phyloP scores from a whole-genome alignment of 2,329 filamentous ascomycete genomes.

The Clonostachys chloroleuca region DNA sequence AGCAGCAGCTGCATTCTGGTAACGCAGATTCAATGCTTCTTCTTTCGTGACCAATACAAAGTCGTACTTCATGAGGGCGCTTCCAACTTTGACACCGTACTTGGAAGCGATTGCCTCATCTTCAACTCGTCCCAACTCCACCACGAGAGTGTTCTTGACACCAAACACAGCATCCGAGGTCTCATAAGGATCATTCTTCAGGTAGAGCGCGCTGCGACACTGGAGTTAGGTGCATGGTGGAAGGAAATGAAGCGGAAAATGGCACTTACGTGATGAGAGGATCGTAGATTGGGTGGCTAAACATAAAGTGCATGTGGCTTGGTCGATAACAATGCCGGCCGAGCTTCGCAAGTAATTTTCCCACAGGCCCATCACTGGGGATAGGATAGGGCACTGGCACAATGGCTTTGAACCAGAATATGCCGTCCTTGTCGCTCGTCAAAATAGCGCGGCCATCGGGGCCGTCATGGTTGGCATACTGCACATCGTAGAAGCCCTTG shows the following conservation, averaged over 20 bases:
- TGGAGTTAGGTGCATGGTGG: not conserved
- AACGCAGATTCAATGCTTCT: not conserved
- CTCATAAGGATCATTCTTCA: constrained; percentile 76
- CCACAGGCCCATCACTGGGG: constrained; percentile 78
- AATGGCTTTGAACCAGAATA: constrained; percentile 76
- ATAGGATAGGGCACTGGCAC: constrained; percentile 82
- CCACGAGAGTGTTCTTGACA: constrained; percentile 75
- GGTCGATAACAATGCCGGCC: constrained; percentile 70
- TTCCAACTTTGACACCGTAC: constrained; percentile 63
- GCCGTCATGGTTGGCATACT: constrained; percentile 52
- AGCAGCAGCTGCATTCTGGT: not conserved
- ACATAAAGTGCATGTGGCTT: constrained; percentile 84
- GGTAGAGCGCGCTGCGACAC: constrained; percentile 61
- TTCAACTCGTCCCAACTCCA: constrained; percentile 52
- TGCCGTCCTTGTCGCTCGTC: constrained; percentile 14
- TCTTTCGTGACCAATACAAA: constrained; percentile 64
- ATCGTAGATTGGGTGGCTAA: constrained; percentile 74
- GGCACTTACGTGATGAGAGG: constrained; percentile 67
- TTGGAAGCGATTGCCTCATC: constrained; percentile 42
- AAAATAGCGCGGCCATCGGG: constrained; percentile 21
- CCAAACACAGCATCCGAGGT: constrained; percentile 83
- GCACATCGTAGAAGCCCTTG: constrained; percentile 71
- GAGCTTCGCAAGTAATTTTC: constrained; percentile 59
- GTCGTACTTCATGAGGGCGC: constrained; percentile 63
- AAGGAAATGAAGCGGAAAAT: not conserved